phyloP scores from a whole-genome alignment of 2,329 filamentous ascomycete genomes.

The Fusarium heterosporum region DNA sequence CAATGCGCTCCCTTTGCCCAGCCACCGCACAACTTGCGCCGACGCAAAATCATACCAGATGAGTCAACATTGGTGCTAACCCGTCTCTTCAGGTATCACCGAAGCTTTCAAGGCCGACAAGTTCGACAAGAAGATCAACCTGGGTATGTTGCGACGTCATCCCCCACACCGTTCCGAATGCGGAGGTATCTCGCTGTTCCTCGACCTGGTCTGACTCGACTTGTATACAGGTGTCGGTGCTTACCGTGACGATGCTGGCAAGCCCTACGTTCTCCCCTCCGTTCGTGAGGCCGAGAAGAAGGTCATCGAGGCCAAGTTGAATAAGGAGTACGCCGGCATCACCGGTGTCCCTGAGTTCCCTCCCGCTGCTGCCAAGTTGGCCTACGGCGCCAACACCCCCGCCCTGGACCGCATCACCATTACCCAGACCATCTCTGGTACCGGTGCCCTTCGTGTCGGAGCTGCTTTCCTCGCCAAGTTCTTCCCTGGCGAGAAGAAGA shows the following conservation, averaged over 20 bases:
- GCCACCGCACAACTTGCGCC: constrained; percentile 12
- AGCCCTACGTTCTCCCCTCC: constrained; percentile 96
- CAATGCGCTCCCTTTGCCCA: constrained; percentile 30
- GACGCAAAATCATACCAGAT: constrained; percentile 26
- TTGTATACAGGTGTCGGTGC: constrained; percentile 81
- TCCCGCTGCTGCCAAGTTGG: constrained; percentile 88
- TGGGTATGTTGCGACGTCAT: constrained; percentile 68
- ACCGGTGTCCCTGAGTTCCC: constrained; percentile 96
- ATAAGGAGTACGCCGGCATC: constrained; percentile 99
- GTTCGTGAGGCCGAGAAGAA: constrained; percentile 90
- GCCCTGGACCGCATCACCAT: constrained; percentile 85
- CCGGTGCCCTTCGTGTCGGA: constrained; percentile 93
- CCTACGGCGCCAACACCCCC: constrained; percentile 85
- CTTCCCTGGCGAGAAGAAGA: constrained; percentile 91
- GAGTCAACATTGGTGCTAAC: constrained; percentile 40
- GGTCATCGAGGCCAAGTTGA: constrained; percentile 79
- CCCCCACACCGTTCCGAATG: constrained; percentile 12
- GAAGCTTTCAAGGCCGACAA: constrained; percentile 99
- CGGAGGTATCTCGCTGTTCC: constrained; percentile 29
- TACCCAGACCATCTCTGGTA: constrained; percentile 98
- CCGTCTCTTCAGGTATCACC: constrained; percentile 75
- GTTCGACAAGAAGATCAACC: constrained; percentile 96
- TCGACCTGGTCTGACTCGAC: constrained; percentile 37
- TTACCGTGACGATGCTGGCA: constrained; percentile 97
- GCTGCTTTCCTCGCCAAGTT: constrained; percentile 92